Evolutionary conservation across 768 basidiomycete species (phyloP), one percentile per base, ranked within the genome.

Genomic region (Dentipellis sp.): DNA sequence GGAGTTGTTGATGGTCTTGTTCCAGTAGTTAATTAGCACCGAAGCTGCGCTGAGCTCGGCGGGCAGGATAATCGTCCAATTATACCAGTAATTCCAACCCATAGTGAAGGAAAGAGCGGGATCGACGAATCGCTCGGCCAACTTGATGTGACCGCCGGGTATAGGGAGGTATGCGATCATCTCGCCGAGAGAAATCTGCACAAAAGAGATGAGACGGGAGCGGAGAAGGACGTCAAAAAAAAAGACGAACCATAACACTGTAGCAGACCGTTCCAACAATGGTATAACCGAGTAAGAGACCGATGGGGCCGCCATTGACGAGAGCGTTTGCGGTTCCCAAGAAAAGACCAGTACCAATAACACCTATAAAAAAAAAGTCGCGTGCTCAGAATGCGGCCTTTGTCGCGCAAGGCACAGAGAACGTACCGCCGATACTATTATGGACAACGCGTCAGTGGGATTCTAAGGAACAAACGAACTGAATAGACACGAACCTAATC

Each of bases 51-150:
- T 54, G 34, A 39, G 37, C 12, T 54, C 47, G 12, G 39, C 14
- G 21, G 52, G 22, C 19, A 56, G 55, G 29, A 53, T 54, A 19
- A 56, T 51, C 3, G 53, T 57, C 51, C 54, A 57, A 48, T 50
- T 58, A 48, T 59, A 70, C 78, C 74, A 79, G 59, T 79, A 80
- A 61, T 78, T 81, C 77, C 78, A 79, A 19, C 77, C 77, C 66
- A 72, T 70, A 29, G 68, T 61, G 64, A 73, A 74, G 35, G 86
- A 84, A 58, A 88, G 72, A 1, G 87, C 84, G 10, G 80, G 84
- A 59, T 88, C 80, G 7, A 91, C 84, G 63, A 91, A 92, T 23
- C 90, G 85, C 67, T 85, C 88, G 0, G 90, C 83, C 21, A 92
- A 69, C 58, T 77, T 87, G 67, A 91, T 90, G 63, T 90, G 88